These are phyloP conservation scores for Coemansia sp. DNA, from an alignment of 192 early-diverging fungal genomes.

Conservation along the genomic window DNA sequence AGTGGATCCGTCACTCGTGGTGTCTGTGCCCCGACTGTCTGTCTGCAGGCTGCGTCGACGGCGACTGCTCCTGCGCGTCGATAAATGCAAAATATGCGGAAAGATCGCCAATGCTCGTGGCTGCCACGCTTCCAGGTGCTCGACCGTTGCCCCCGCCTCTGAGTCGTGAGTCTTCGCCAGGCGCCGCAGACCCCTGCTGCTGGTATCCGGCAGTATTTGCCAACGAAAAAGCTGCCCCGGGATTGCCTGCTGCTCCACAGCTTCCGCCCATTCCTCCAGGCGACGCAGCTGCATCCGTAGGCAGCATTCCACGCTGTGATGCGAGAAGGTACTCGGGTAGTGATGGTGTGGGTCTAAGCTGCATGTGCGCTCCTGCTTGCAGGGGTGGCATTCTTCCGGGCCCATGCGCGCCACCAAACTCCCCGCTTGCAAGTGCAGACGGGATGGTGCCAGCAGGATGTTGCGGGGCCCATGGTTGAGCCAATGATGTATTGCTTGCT, in stretches of 20 bases:
- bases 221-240: background rate
- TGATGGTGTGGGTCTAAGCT: slow-evolving; percentile 34
- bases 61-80: slow-evolving; percentile 18
- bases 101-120: slow-evolving; percentile 36
- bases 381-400: slow-evolving; percentile 17
- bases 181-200: slow-evolving; percentile 1
- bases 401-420: background rate
- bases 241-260: background rate
- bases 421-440: slow-evolving; percentile 9
- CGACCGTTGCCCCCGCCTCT: background rate
- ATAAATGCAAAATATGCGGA: slow-evolving; percentile 41
- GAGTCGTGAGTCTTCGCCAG: background rate
- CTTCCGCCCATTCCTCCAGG: background rate
- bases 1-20: background rate
- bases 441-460: background rate
- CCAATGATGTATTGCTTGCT: slow-evolving; percentile 1
- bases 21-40: slow-evolving; percentile 4
- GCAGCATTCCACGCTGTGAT: slow-evolving; percentile 1
- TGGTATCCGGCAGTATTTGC: background rate
- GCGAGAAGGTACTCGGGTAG: slow-evolving; percentile 34
- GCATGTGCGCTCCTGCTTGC: slow-evolving; percentile 17
- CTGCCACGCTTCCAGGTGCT: background rate
- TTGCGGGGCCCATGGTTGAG: slow-evolving; percentile 4
- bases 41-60: background rate
- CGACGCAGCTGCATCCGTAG: slow-evolving; percentile 20